These are phyloP conservation scores for Tripidium arundinaceum DNA, from an alignment of 202 grass and related monocot species.

Conservation along the genomic window DNA sequence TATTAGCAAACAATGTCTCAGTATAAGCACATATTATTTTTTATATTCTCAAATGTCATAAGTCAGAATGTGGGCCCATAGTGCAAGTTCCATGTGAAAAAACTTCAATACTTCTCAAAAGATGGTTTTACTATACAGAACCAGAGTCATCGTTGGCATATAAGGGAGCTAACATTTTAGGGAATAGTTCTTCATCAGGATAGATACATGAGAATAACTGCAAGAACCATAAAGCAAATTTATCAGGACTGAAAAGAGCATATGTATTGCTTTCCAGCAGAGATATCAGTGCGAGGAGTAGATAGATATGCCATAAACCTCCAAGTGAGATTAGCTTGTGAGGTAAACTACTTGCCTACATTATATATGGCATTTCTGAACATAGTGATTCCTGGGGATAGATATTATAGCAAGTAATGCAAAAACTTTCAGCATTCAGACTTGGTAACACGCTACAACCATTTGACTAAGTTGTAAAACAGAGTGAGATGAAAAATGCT, in stretches of 20 bases:
- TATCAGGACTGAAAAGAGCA: constrained; percentile 49
- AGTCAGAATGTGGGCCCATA: neutral
- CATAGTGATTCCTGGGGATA: neutral
- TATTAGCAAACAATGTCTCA: neutral
- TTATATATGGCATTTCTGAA: neutral
- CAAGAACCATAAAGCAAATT: constrained; percentile 22
- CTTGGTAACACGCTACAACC: neutral
- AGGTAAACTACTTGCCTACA: neutral
- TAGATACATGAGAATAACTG: constrained; percentile 61
- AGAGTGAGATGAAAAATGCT: neutral
- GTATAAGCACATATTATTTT: neutral
- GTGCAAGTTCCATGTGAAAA: neutral
- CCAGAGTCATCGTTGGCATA: constrained; percentile 42
- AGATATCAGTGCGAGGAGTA: constrained; percentile 55
- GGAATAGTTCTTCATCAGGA: constrained; percentile 60
- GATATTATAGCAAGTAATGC: neutral
- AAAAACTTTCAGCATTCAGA: neutral
- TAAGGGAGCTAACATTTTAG: constrained; percentile 44
- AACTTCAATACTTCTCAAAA: constrained; percentile 13
- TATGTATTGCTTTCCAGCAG: constrained; percentile 48
- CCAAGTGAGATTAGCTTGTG: constrained; percentile 1
- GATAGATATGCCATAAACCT: constrained; percentile 80
- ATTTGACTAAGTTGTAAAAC: neutral
- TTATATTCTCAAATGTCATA: neutral
- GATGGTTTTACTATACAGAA: constrained; percentile 36